phyloP scores from a whole-genome alignment of 2,329 filamentous ascomycete species.

The Zymoseptoria crescenta region DNA sequence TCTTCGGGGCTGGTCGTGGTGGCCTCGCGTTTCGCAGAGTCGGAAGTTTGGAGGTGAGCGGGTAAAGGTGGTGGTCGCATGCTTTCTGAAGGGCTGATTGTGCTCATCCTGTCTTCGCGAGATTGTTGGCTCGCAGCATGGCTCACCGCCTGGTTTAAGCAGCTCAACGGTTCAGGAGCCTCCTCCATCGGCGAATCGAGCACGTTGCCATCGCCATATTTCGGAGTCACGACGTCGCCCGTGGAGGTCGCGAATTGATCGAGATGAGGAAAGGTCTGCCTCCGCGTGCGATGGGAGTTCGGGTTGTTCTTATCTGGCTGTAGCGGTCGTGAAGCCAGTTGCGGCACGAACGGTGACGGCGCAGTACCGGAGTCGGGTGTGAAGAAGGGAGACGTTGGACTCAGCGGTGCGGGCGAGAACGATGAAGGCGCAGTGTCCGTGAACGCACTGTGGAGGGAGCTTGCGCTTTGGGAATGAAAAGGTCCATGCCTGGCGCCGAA shows the following conservation, averaged over 20 bases:
- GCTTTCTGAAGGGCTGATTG: conserved; percentile 29
- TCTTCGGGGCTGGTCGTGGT: conserved; percentile 73
- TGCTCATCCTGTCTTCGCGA: conserved; percentile 15
- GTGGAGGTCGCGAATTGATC: conserved; percentile 50
- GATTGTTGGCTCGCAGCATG: conserved; percentile 12
- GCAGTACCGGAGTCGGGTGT: conserved; percentile 63
- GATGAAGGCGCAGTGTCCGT: conserved; percentile 57
- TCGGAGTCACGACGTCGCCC: conserved; percentile 49
- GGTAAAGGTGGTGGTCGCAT: conserved; percentile 43
- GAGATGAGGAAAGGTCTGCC: conserved; percentile 75
- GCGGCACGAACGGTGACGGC: conserved; percentile 55
- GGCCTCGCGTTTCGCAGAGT: conserved; percentile 13
- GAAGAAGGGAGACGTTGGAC: conserved; percentile 70
- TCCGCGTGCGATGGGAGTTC: conserved; percentile 67
- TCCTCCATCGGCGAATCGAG: conserved; percentile 31
- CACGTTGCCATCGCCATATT: conserved; percentile 37
- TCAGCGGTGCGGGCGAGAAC: conserved; percentile 64
- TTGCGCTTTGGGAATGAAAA: conserved; percentile 57
- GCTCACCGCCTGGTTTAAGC: conserved; percentile 37
- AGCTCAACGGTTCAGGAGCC: conserved; percentile 27
- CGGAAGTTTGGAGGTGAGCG: conserved; percentile 18
- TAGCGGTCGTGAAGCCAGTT: conserved; percentile 28
- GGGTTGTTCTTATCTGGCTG: conserved; percentile 41
- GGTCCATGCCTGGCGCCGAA: conserved; percentile 55
- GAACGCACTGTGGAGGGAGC: conserved; percentile 60